A percentile compares a stretch with the other conserved stretches of the same genome.
Evolutionary conservation across 2,329 filamentous ascomycete species (phyloP).

Genomic region (Emergomyces pasteurianus): DNA sequence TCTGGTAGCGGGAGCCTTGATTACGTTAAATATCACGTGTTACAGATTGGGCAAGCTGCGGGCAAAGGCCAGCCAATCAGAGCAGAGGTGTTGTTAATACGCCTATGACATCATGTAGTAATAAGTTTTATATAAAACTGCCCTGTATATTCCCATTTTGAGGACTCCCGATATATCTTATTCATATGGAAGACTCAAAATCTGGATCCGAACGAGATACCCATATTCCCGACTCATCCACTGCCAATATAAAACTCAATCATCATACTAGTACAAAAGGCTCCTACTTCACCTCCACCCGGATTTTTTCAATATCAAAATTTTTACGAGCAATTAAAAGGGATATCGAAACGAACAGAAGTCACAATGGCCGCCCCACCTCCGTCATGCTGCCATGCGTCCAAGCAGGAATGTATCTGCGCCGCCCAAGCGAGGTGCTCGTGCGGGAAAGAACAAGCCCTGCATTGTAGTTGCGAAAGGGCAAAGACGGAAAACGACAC

Average conservation of each 20-base stretch:
- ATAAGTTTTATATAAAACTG: no score
- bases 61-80: background rate
- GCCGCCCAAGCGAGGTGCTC: constrained; percentile 59
- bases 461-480: constrained; percentile 77
- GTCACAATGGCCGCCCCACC: constrained; percentile 35
- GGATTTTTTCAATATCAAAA: background rate
- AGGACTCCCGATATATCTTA: no score
- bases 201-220: no score
- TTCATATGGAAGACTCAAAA: no score
- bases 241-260: background rate
- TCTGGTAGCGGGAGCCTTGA: no score
- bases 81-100: background rate
- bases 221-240: background rate
- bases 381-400: constrained; percentile 47
- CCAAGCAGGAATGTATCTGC: constrained; percentile 44
- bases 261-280: background rate
- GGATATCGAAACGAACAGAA: background rate
- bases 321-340: background rate
- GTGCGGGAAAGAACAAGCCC: constrained; percentile 76
- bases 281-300: background rate
- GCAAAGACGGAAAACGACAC: constrained; percentile 62
- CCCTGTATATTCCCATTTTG: no score
- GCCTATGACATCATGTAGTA: background rate
- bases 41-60: background rate
- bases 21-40: background rate